Evolutionary conservation across 768 basidiomycete genomes (phyloP), one percentile per base, ranked within the genome.

Genomic region (Albatrellus ellisii): DNA sequence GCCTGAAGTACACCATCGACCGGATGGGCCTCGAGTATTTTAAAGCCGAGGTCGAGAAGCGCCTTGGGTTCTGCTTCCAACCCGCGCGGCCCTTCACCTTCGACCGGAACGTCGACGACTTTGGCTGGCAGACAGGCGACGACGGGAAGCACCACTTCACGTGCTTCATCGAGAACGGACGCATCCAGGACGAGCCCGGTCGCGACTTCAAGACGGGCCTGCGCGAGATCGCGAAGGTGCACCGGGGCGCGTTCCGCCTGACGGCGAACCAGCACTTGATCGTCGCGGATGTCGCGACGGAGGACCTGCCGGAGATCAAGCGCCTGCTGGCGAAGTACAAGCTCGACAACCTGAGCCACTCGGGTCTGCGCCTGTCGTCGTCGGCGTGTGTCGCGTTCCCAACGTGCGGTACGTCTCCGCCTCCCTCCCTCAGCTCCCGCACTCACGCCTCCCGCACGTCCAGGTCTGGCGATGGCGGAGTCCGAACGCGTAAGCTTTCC

Each of bases 381-480:
- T 92, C 90, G 11, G 94, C 95, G 11, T 99, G 95, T 63, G 95
- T 99, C 43, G 81, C 94, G 2, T 91, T 98, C 70, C 95, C 95
- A 0, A 97, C 92, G 9, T 97, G 90, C 59, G 87, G 79, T 59
- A 47, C 49, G 68, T 55, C 18, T 33, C 25, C 28, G 9, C 10
- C n/a, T 6, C 4, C 2, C 34, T 20, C 40, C 26, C 5, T 2
- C n/a, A 14, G 8, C 21, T 40, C 18, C 32, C 18, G 42, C 26
- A 15, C 40, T 36, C 26, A 15, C 25, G 33, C 44, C n/a, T 44
- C 25, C 22, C 24, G 20, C 3, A 35, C 48, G 43, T 26, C 12
- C 52, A 65, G 77, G 77, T 53, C 69, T 83, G 21, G 81, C 82
- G 7, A 82, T 84, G 81, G 81, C 81, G 15, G 82, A 83, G 56